These are phyloP conservation scores for Beauveria bassiana DNA, from an alignment of 2,329 filamentous ascomycete species.

Conservation along the genomic window DNA sequence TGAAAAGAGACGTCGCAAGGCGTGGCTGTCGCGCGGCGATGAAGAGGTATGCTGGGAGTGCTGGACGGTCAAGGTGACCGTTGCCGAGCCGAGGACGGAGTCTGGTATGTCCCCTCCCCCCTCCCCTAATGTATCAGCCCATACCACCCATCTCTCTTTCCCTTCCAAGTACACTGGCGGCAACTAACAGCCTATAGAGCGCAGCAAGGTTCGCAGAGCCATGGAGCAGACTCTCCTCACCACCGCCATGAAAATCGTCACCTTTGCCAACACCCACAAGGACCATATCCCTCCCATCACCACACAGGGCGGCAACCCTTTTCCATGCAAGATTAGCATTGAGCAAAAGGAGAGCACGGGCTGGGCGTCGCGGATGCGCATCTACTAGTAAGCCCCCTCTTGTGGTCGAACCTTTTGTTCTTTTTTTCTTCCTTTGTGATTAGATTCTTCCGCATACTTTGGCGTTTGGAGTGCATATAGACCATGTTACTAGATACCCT, in stretches of 20 bases:
- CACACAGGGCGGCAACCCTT: conserved; percentile 87
- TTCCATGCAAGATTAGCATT: conserved; percentile 86
- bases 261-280: conserved; percentile 79
- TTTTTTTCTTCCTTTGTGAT: neutral
- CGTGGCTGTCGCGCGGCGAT: conserved; percentile 71
- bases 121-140: neutral
- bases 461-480: conserved; percentile 5
- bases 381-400: conserved; percentile 44
- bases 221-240: conserved; percentile 87
- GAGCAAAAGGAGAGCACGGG: conserved; percentile 68
- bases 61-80: conserved; percentile 91
- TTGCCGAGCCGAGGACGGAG: conserved; percentile 82
- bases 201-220: conserved; percentile 77
- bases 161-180: too few relatives aligned
- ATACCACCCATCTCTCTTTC: neutral
- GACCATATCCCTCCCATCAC: conserved; percentile 97
- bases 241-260: conserved; percentile 83
- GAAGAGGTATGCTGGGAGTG: conserved; percentile 96
- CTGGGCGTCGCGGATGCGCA: conserved; percentile 73
- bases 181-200: conserved; percentile 45
- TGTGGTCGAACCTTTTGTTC: neutral
- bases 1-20: conserved; percentile 80
- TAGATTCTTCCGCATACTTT: neutral
- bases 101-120: conserved; percentile 51
- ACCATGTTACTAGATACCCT: conserved; percentile 2